phyloP scores from a whole-genome alignment of 345 rosid genomes.

The Eutrema yunnanense region DNA sequence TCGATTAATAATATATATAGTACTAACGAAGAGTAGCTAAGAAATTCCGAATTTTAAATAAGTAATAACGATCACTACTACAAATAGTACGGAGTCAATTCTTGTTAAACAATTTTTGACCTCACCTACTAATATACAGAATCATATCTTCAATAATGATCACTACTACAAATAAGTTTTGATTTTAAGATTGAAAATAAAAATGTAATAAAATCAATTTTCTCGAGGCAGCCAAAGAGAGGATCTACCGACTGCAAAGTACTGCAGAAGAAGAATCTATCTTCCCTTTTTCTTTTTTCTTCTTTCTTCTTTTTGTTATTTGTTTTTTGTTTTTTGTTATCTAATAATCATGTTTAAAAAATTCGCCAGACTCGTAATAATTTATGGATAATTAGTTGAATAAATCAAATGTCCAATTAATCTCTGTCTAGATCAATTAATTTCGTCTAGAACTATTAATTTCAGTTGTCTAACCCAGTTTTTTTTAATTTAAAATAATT shows the following conservation, averaged over 20 bases:
- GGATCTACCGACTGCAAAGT: constrained; percentile 22
- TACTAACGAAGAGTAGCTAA: constrained; percentile 3
- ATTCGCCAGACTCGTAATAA: too few relatives aligned
- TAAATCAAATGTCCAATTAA: too few relatives aligned
- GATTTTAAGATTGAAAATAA: neutral
- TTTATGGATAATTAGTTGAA: too few relatives aligned
- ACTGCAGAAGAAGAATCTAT: constrained; percentile 29
- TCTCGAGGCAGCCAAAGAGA: constrained; percentile 1
- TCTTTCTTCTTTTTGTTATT: neutral
- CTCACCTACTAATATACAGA: constrained; percentile 10
- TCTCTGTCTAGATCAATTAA: too few relatives aligned
- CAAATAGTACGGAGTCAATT: too few relatives aligned
- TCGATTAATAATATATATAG: neutral
- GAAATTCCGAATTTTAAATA: neutral
- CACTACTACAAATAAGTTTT: neutral
- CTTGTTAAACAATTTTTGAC: constrained; percentile 1
- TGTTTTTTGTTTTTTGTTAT: neutral
- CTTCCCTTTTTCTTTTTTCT: neutral
- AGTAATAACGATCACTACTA: too few relatives aligned
- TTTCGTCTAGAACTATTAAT: too few relatives aligned
- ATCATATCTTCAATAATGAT: neutral
- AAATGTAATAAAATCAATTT: neutral
- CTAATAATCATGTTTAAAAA: neutral
- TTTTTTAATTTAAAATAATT: too few relatives aligned
- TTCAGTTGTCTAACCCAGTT: too few relatives aligned